A percentile compares a stretch with the other conserved stretches of the same genome.
These are phyloP conservation scores for Pythium vanterpoolii DNA, from an alignment of 352 stramenopile genomes.

Conservation along the genomic window DNA sequence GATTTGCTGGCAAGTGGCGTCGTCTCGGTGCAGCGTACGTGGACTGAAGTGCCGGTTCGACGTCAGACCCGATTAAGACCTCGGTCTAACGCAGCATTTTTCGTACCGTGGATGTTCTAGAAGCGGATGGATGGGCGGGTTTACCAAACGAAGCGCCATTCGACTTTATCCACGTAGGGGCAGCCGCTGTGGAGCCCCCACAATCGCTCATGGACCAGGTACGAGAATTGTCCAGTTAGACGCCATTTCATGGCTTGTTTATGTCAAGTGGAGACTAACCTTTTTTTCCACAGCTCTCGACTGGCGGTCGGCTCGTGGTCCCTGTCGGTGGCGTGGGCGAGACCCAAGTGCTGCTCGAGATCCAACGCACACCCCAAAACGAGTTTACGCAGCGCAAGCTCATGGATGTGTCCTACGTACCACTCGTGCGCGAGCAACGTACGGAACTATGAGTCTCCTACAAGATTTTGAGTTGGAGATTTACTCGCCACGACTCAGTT, in stretches of 20 bases:
- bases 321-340: conserved; percentile 79
- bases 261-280: not conserved
- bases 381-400: conserved; percentile 51
- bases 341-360: conserved; percentile 76
- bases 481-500: not conserved
- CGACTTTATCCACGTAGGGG: conserved; percentile 97
- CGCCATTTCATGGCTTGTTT: not conserved
- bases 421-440: conserved; percentile 50
- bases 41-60: not conserved
- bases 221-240: not conserved
- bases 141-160: conserved; percentile 88
- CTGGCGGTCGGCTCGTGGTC: conserved; percentile 91
- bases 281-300: conserved; percentile 27
- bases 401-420: conserved; percentile 76
- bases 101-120: conserved; percentile 12
- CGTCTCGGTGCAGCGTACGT: conserved; percentile 47
- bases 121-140: conserved; percentile 92
- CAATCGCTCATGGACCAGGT: conserved; percentile 88
- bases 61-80: not conserved
- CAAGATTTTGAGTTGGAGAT: not conserved
- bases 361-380: conserved; percentile 37
- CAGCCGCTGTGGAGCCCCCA: conserved; percentile 88
- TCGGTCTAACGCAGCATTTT: not conserved
- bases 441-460: conserved; percentile 13
- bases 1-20: conserved; percentile 74